A percentile compares a stretch with the other conserved stretches of the same genome.
These are phyloP conservation scores for Aspergillus sp. DNA, from an alignment of 2,329 filamentous ascomycete species.

Conservation along the genomic window DNA sequence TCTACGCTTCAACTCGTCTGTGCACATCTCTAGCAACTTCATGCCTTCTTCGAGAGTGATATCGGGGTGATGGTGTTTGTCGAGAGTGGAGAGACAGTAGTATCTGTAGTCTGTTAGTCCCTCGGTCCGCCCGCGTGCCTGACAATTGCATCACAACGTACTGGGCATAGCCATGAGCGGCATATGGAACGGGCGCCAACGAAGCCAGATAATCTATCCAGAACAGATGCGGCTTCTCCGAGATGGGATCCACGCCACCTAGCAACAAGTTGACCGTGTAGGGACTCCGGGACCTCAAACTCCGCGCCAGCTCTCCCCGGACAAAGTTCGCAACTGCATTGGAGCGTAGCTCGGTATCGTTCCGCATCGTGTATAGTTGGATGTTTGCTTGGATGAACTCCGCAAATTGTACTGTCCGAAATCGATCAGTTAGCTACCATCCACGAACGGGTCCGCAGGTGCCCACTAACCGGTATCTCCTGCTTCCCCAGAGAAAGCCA, in stretches of 20 bases:
- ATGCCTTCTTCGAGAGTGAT: conserved; percentile 85
- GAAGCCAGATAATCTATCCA: conserved; percentile 97
- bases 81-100: conserved; percentile 95
- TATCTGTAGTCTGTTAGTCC: conserved; percentile 56
- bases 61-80: conserved; percentile 97
- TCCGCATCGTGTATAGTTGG: conserved; percentile 98
- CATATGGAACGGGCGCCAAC: conserved; percentile 84
- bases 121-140: background rate
- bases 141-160: conserved; percentile 46
- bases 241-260: conserved; percentile 89
- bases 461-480: conserved; percentile 76
- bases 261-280: conserved; percentile 97
- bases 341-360: conserved; percentile 86
- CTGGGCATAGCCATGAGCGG: conserved; percentile 97
- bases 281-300: conserved; percentile 84
- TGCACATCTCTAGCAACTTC: conserved; percentile 91
- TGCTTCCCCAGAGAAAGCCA: conserved; percentile 94
- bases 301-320: conserved; percentile 85
- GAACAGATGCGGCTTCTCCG: conserved; percentile 85
- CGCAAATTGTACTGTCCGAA: conserved; percentile 81
- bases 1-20: conserved; percentile 92
- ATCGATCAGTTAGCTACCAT: background rate
- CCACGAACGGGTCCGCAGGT: background rate
- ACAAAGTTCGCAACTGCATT: conserved; percentile 90
- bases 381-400: conserved; percentile 99